Evolutionary conservation across 768 basidiomycete genomes (phyloP).

Genomic region (Rhizopogon roseolus): DNA sequence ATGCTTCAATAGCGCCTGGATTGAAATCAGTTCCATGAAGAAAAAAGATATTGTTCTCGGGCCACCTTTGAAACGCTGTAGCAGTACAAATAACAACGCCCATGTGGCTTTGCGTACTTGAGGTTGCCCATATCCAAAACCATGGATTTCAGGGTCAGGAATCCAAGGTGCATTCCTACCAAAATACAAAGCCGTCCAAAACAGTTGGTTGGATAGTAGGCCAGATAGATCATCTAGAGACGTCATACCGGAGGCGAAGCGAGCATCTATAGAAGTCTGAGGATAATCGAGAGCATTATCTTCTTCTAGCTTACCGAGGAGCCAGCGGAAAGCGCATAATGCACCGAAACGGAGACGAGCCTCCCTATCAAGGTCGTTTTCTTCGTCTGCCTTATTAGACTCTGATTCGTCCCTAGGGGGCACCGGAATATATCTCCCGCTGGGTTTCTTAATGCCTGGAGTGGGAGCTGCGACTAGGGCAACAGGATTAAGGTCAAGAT

Average conservation of each 20-base stretch:
- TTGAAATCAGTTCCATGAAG: conserved; percentile 9
- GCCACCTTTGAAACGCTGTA: conserved; percentile 43
- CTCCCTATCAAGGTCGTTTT: conserved; percentile 62
- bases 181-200: conserved; percentile 59
- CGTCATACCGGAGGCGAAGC: not conserved
- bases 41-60: not conserved
- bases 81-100: conserved; percentile 43
- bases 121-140: conserved; percentile 64
- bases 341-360: conserved; percentile 68
- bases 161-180: conserved; percentile 37
- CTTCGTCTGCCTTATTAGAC: conserved; percentile 43
- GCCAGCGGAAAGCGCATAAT: conserved; percentile 60
- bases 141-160: conserved; percentile 25
- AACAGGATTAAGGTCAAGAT: conserved; percentile 63
- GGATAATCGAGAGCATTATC: not conserved
- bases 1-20: conserved; percentile 16
- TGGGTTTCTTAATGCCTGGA: conserved; percentile 26
- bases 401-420: conserved; percentile 25
- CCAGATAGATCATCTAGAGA: conserved; percentile 26
- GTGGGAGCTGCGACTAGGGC: conserved; percentile 17
- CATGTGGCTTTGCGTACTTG: conserved; percentile 71
- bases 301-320: conserved; percentile 44
- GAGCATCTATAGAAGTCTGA: conserved; percentile 6
- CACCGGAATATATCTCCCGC: conserved; percentile 26
- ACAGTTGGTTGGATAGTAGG: conserved; percentile 43